A percentile compares a stretch with the other conserved stretches of the same genome.
Conservation (phyloP, 371 early-diverging fungal genomes). For the Mucor velutinosus region DNA sequence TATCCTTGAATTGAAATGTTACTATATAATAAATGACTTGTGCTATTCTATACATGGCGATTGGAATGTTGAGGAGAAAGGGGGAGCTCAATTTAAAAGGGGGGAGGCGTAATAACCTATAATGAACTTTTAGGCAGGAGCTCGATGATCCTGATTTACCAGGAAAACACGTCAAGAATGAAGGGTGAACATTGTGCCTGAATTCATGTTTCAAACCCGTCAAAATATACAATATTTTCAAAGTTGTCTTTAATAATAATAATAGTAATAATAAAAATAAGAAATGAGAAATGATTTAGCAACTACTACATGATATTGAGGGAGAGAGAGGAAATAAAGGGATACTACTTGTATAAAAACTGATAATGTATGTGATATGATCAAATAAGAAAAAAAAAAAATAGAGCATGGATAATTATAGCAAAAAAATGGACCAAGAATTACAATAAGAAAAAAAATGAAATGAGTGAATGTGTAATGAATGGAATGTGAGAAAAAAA, state of each 20-base stretch:
- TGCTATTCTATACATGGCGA: neutral
- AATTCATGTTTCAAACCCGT: neutral
- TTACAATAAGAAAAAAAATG: constrained; percentile 7
- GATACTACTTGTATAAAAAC: constrained; percentile 1
- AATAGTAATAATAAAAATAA: neutral
- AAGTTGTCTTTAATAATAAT: neutral
- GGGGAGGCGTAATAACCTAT: neutral
- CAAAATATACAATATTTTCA: neutral
- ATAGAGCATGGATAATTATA: constrained; percentile 8
- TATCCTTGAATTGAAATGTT: constrained; percentile 19
- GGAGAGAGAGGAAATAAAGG: neutral
- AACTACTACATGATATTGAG: neutral
- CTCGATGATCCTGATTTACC: neutral
- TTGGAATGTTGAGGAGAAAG: neutral
- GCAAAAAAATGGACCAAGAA: neutral
- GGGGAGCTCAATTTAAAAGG: neutral
- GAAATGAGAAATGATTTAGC: neutral
- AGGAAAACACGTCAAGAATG: neutral
- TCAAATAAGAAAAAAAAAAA: constrained; percentile 1
- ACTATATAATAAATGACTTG: neutral
- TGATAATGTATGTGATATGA: neutral
- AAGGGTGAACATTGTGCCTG: neutral
- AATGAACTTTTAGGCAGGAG: neutral
- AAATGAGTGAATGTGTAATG: constrained; percentile 8
- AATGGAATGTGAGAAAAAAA: constrained; percentile 1